Evolutionary conservation across 2,329 filamentous ascomycete species (phyloP).

Genomic region (Leptographium flavum): DNA sequence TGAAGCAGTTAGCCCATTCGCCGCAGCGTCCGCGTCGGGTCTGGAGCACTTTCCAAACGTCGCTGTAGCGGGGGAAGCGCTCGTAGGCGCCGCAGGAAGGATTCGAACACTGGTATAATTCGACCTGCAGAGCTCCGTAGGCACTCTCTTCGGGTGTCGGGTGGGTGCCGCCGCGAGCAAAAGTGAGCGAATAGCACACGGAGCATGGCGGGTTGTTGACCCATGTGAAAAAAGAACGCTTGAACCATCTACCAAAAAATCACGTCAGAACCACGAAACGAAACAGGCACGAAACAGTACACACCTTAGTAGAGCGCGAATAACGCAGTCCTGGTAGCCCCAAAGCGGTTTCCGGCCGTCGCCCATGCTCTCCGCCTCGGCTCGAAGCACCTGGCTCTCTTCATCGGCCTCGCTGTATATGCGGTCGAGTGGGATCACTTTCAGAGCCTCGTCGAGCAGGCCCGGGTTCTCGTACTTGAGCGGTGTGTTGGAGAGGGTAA

Average conservation of each 20-base stretch:
- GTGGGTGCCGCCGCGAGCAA: slow-evolving; percentile 68
- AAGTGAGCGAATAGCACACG: slow-evolving; percentile 67
- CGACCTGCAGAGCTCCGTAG: slow-evolving; percentile 73
- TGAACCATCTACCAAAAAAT: slow-evolving; percentile 62
- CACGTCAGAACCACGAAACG: not conserved
- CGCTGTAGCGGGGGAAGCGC: slow-evolving; percentile 79
- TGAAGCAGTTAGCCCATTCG: slow-evolving; percentile 98
- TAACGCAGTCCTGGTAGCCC: slow-evolving; percentile 96
- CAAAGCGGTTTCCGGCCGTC: slow-evolving; percentile 70
- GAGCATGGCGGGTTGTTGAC: slow-evolving; percentile 89
- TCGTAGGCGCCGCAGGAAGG: slow-evolving; percentile 64
- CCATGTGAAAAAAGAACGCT: slow-evolving; percentile 87
- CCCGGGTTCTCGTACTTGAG: slow-evolving; percentile 95
- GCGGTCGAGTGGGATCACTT: slow-evolving; percentile 72
- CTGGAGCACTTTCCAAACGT: slow-evolving; percentile 85
- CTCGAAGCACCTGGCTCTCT: slow-evolving; percentile 74
- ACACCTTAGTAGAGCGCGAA: slow-evolving; percentile 71
- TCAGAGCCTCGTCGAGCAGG: slow-evolving; percentile 78
- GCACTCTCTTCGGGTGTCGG: slow-evolving; percentile 82
- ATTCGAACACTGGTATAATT: slow-evolving; percentile 78
- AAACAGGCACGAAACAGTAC: slow-evolving; percentile 14
- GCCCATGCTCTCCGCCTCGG: slow-evolving; percentile 76
- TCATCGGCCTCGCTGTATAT: slow-evolving; percentile 93
- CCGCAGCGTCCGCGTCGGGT: slow-evolving; percentile 75
- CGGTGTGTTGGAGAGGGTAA: slow-evolving; percentile 76